A percentile compares a stretch with the other conserved stretches of the same genome.
Conservation (phyloP, 2,329 filamentous ascomycete species). For the Colletotrichum musicola region DNA sequence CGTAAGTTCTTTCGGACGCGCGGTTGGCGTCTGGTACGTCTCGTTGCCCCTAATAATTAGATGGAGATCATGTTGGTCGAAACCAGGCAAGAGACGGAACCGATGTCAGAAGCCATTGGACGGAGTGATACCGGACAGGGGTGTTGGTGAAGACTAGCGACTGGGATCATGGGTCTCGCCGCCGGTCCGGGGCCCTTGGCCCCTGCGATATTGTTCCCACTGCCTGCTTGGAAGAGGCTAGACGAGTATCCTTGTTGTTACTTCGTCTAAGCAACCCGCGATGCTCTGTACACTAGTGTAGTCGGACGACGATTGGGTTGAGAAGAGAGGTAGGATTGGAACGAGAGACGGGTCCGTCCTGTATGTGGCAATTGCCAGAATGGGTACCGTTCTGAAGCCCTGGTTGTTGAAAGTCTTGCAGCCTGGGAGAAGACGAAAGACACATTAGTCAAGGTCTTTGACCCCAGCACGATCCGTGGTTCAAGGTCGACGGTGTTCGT, state of each 20-base stretch:
- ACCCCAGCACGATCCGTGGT: too few relatives aligned
- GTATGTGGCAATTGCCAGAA: too few relatives aligned
- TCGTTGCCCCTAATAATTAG: background rate
- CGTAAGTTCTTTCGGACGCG: conserved; percentile 1
- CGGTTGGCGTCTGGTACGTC: background rate
- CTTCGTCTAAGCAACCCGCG: too few relatives aligned
- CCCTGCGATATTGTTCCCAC: background rate
- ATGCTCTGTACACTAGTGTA: too few relatives aligned
- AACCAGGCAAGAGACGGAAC: background rate
- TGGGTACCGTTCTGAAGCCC: too few relatives aligned
- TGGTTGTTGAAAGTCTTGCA: too few relatives aligned
- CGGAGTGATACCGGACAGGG: background rate
- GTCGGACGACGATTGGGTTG: too few relatives aligned
- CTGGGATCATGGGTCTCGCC: conserved; percentile 8
- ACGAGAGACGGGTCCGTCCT: too few relatives aligned
- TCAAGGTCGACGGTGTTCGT: too few relatives aligned
- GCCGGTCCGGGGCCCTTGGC: background rate
- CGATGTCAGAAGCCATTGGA: background rate
- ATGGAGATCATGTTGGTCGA: background rate
- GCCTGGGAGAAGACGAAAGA: too few relatives aligned
- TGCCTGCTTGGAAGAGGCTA: background rate
- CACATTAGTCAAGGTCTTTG: too few relatives aligned
- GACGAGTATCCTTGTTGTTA: background rate
- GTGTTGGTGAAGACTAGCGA: conserved; percentile 1
- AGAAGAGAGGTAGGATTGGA: too few relatives aligned